Evolutionary conservation across 139 green algal genomes (phyloP), one percentile per base, ranked within the genome.

Genomic region (Spirogloea muscicola): DNA sequence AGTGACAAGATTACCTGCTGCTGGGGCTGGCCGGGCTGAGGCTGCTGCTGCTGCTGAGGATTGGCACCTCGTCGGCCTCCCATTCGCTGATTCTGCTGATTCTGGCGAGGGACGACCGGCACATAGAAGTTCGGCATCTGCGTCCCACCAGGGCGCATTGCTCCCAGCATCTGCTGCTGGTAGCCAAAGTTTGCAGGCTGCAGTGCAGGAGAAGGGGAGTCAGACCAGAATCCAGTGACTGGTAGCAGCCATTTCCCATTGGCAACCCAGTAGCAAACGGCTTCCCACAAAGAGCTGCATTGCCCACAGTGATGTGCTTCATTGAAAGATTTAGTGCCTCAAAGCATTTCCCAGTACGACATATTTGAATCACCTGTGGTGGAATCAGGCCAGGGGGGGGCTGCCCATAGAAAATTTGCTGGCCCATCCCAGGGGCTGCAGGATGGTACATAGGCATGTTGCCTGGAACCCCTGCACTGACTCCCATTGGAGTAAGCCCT

Each of bases 161-260:
- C n/a, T 27, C 9, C 18, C 46, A 86, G 69, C 77, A 85, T 76
- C 67, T 79, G 67, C 42, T 69, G 63, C 61, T 78, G 79, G 73
- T 79, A 85, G 43, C 72, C 79, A 31, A 68, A 79, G 29, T 44
- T 60, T 18, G 73, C 42, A 44, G 64, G 59, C 4, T 58, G 80
- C 34, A 72, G 51, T 42, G 34, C 65, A 16, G 39, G 48, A 44
- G 64, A 7, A 70, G 31, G 25, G 25, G 21, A 70, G 18, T 33
- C 55, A 64, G 13, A 10, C 43, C 43, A 13, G 10, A 10, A 51
- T 51, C 10, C 29, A 13, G 55, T 40, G 55, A 64, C 9, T 38
- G 55, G 55, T 10, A 10, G 33, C 10, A 40, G 55, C 34, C 10
- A 9, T 38, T 64, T 10, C 36, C 13, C 10, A 64, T 10, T 40